Percentiles rank a stretch among this genome's conserved stretches.
These are phyloP conservation scores for Butyriboletus loyo DNA, from an alignment of 768 basidiomycete genomes.

Conservation along the genomic window DNA sequence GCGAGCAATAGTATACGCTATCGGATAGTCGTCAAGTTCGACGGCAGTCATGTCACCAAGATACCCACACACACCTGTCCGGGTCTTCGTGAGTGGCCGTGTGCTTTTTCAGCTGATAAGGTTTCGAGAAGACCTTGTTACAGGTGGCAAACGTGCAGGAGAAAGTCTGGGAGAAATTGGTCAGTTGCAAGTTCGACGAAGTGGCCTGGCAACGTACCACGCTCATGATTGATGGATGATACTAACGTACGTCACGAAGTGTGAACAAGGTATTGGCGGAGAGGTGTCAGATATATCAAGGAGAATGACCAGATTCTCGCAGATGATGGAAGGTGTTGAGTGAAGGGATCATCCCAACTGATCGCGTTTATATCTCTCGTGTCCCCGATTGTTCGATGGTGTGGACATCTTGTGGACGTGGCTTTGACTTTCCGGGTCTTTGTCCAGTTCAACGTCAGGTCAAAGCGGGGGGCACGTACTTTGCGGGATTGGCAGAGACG, in stretches of 20 bases:
- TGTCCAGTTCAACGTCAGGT: background rate
- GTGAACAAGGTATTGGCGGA: background rate
- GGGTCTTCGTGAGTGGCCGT: constrained; percentile 6
- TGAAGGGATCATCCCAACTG: background rate
- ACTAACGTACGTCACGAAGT: background rate
- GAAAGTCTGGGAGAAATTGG: background rate
- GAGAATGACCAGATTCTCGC: constrained; percentile 15
- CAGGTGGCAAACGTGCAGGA: constrained; percentile 3
- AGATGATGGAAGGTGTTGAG: background rate
- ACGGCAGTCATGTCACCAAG: background rate
- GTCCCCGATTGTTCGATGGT: background rate
- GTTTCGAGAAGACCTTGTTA: background rate
- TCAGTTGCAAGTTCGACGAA: background rate
- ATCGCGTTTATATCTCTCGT: constrained; percentile 12
- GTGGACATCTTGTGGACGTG: constrained; percentile 2
- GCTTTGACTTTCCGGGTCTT: background rate
- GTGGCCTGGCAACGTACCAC: background rate
- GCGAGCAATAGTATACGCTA: constrained; percentile 14
- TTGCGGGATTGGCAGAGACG: background rate
- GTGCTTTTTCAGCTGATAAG: constrained; percentile 13
- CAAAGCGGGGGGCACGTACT: constrained; percentile 5
- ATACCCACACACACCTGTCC: background rate
- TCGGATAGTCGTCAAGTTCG: background rate
- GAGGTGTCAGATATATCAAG: background rate
- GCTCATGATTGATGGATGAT: constrained; percentile 2